Evolutionary conservation across 1,284 basidiomycete genomes (phyloP), one percentile per base, ranked within the genome.

Genomic region (Cryptococcus hybrid): DNA sequence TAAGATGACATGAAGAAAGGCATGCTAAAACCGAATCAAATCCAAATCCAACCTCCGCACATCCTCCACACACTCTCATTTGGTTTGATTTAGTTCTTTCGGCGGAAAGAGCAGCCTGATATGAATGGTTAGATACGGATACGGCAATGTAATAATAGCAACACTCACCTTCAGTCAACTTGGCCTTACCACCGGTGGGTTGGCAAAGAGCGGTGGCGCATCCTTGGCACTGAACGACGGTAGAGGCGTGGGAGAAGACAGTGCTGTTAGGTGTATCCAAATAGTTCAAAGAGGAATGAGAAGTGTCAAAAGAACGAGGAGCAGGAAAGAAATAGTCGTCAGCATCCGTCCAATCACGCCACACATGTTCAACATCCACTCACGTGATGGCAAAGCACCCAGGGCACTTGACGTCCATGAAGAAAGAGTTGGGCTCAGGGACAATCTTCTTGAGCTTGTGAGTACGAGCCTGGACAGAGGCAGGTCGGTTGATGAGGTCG

Each of bases 371-470:
- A 30, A 47, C 12, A 9, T 13, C 37, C 46, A 74, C 72, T 59
- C 56, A 74, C 72, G 78, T 79, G 73, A 79, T 79, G 68, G 78
- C 76, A 77, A 79, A 79, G 68, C 78, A 79, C 89, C 92, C 91
- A 75, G 95, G 89, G 84, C 95, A 99, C 83, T 99, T 99, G 75
- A 99, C 94, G 79, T 99, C 96, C 96, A 99, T 99, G 84, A 98
- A 99, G 84, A 94, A 98, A 48, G 93, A 96, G 83, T 96, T 92
- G 67, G 92, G 92, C 64, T 87, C 89, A 82, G 97, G 96, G 73
- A 99, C 96, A 74, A 99, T 87, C 79, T 94, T 88, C 87, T 99
- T 99, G 82, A 98, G 90, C 86, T 99, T 99, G 88, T 97, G 91
- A 80, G 87, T 90, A 81, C 84, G 87, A 80, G 83, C 88, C 83